Conservation (phyloP, 495 filamentous ascomycete species). For the Penicillium fimorum region DNA sequence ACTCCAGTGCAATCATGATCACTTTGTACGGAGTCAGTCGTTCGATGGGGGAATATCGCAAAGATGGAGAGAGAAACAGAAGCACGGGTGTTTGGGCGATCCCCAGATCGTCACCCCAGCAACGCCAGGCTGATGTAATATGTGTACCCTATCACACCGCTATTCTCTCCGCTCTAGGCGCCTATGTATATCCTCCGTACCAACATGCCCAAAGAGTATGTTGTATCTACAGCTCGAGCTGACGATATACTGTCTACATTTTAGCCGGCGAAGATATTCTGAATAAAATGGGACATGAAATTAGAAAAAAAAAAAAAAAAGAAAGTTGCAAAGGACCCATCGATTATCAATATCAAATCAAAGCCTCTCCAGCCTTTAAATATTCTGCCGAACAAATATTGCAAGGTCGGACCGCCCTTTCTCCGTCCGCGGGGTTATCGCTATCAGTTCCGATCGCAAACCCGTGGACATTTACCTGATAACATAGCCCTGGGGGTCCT, state of each 20-base stretch:
- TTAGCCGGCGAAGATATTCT: not conserved
- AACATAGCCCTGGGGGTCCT: constrained; percentile 4
- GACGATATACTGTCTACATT: not conserved
- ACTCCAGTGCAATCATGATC: constrained; percentile 15
- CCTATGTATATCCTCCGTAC: not conserved
- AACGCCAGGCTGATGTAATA: constrained; percentile 25
- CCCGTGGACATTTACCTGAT: not conserved
- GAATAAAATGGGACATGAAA: not conserved
- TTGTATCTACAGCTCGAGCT: not conserved
- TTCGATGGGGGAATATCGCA: constrained; percentile 16
- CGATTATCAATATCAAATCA: not conserved
- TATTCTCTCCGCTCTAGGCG: not conserved
- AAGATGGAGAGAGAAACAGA: constrained; percentile 18
- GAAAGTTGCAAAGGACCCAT: not conserved
- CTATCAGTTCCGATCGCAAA: constrained; percentile 13
- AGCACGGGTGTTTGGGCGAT: constrained; percentile 34
- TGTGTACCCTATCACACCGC: not conserved
- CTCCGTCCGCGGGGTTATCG: constrained; percentile 41
- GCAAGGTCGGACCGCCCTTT: constrained; percentile 36
- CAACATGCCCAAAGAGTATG: not conserved
- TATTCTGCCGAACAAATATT: constrained; percentile 3
- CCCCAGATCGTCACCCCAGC: constrained; percentile 34
- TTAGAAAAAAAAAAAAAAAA: not conserved
- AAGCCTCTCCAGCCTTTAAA: not conserved
- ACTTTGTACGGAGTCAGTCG: constrained; percentile 7